Evolutionary conservation across 768 basidiomycete species (phyloP), one percentile per base, ranked within the genome.

Genomic region (Cyathus striatus): DNA sequence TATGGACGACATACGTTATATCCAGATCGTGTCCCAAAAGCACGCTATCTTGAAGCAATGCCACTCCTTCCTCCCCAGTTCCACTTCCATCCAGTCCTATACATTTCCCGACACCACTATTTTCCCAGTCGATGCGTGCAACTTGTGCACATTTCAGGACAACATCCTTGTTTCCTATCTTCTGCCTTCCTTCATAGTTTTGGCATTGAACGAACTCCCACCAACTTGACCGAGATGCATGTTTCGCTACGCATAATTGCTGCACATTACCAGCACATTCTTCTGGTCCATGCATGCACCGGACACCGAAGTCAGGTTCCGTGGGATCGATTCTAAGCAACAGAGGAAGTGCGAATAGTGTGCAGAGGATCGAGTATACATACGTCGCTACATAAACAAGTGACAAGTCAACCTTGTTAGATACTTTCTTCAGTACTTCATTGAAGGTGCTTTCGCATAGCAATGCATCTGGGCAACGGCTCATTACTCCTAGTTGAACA

Each of bases 231-330:
- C 66, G 62, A 18, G 72, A 62, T 18, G 74, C 66, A 47, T 88
- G 71, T 57, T 81, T 79, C 42, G 75, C 69, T 23, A 75, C 85
- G 60, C 94, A 97, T 21, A 96, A 71, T 57, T 96, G 83, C 46
- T 96, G 87, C 14, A 91, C 79, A 64, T 95, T 92, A 33, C 89
- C 93, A 12, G 79, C 79, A 54, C 93, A 96, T 62, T 97, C 93
- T 41, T 73, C 61, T 4, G 66, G 65, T 14, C 91, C 92, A 56
- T 95, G 92, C 70, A 74, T 73, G 64, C 93, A 96, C 24, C 65
- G 75, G 23, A 86, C 78, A n/a, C 91, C 91, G 56, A 83, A 90
- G 38, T 69, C 67, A n/a, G 76, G 64, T 21, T 86, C 81, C 5
- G 76, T 73, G n/a, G 69, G 45, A 56, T 90, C 78, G 21, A 78